These are phyloP conservation scores for Talaromyces sp. DNA, from an alignment of 2,329 filamentous ascomycete genomes.

Conservation along the genomic window DNA sequence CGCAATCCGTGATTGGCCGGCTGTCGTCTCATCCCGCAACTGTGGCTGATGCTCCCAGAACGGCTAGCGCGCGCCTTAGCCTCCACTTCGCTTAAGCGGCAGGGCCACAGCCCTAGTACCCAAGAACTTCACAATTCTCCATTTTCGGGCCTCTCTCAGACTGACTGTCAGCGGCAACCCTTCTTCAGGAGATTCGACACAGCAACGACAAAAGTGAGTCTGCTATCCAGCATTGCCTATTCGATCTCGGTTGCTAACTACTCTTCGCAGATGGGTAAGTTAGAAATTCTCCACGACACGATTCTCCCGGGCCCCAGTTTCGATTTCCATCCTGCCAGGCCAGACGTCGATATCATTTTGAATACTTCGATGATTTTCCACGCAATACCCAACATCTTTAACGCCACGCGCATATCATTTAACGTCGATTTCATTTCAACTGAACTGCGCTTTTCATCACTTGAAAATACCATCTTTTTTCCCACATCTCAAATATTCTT, in stretches of 20 bases:
- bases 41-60: conserved; percentile 13
- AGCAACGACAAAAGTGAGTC: conserved; percentile 28
- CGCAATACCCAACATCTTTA: neutral
- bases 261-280: conserved; percentile 57
- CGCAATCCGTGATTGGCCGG: conserved; percentile 8
- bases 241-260: conserved; percentile 11
- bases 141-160: conserved; percentile 24
- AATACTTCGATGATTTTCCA: neutral
- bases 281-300: conserved; percentile 4
- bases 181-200: conserved; percentile 35
- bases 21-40: conserved; percentile 4
- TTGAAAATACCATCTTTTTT: neutral
- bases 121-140: conserved; percentile 37
- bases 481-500: neutral
- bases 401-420: neutral
- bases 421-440: neutral
- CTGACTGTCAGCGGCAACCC: conserved; percentile 26
- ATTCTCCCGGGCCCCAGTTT: neutral
- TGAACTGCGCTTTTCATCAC: neutral
- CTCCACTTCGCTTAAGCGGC: conserved; percentile 35
- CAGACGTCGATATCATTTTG: neutral
- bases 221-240: conserved; percentile 12
- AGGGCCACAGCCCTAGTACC: conserved; percentile 39
- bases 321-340: neutral
- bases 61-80: conserved; percentile 23